A percentile compares a stretch with the other conserved stretches of the same genome.
These are phyloP conservation scores for Mycena kentingensis DNA, from an alignment of 768 basidiomycete genomes.

Conservation along the genomic window DNA sequence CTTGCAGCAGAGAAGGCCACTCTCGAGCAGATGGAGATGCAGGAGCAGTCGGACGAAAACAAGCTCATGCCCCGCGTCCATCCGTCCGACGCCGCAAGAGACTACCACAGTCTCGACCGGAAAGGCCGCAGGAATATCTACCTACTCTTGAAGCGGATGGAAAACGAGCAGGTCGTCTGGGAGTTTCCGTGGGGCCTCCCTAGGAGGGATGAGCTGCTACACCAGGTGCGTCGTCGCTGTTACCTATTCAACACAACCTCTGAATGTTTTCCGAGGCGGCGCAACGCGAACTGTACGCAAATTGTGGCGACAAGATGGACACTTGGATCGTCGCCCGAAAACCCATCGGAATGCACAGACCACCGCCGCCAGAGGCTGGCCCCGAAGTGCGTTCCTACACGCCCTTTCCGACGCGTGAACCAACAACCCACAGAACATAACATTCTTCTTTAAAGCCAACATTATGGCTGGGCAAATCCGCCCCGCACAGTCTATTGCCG, in stretches of 20 bases:
- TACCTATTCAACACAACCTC: background rate
- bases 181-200: conserved; percentile 74
- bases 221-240: conserved; percentile 56
- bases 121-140: conserved; percentile 86
- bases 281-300: conserved; percentile 62
- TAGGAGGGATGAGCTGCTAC: conserved; percentile 67
- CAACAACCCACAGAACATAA: conserved; percentile 50
- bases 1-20: conserved; percentile 57
- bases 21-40: conserved; percentile 55
- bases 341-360: conserved; percentile 80
- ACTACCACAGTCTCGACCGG: conserved; percentile 78
- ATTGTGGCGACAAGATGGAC: conserved; percentile 85
- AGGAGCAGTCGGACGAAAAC: conserved; percentile 65
- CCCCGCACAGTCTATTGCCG: conserved; percentile 56
- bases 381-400: conserved; percentile 39
- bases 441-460: conserved; percentile 94
- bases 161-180: conserved; percentile 63
- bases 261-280: conserved; percentile 58
- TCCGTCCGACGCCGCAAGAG: conserved; percentile 58
- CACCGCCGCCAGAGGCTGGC: conserved; percentile 35
- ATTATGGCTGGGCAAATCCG: conserved; percentile 86
- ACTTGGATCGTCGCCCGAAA: conserved; percentile 91
- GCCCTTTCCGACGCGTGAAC: background rate
- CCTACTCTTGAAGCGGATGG: conserved; percentile 65
- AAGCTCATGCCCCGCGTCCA: conserved; percentile 62